These are phyloP conservation scores for Paraurostyla sp. DNA, from an alignment of 73 alveolate species.

Conservation along the genomic window DNA sequence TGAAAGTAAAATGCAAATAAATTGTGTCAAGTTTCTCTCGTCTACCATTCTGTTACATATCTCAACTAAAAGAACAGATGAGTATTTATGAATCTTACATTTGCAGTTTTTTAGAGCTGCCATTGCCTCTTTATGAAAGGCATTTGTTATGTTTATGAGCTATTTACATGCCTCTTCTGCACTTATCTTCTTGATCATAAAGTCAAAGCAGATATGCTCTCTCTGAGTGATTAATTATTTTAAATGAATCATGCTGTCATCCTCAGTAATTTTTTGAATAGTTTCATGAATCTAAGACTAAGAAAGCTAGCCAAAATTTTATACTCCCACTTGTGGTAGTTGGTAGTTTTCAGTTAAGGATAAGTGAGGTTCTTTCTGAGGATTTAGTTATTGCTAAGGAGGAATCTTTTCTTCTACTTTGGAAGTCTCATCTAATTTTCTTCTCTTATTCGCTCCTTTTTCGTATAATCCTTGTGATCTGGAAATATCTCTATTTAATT, in stretches of 20 bases:
- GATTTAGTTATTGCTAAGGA: neutral
- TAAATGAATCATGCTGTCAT: neutral
- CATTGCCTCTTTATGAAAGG: slow-evolving; percentile 7
- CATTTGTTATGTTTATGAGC: neutral
- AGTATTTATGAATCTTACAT: neutral
- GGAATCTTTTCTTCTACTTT: neutral
- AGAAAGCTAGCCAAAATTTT: too few species aligned
- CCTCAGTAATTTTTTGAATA: neutral
- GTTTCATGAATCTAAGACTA: neutral
- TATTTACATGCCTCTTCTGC: slow-evolving; percentile 11
- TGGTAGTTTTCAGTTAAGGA: too few species aligned
- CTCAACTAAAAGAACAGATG: slow-evolving; percentile 20
- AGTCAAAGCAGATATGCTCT: slow-evolving; percentile 44
- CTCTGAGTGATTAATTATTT: neutral
- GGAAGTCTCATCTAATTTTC: neutral
- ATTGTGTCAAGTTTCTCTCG: slow-evolving; percentile 53
- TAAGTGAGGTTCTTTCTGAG: neutral
- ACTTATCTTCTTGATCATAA: neutral
- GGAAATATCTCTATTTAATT: neutral
- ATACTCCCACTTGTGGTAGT: too few species aligned
- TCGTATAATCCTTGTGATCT: neutral
- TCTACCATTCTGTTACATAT: slow-evolving; percentile 46
- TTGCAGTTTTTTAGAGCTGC: neutral
- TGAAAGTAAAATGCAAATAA: slow-evolving; percentile 53
- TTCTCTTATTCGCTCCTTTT: neutral